Base-by-base conservation (phyloP, 2,329 filamentous ascomycete species). In the Rutstroemia sydowiana region DNA sequence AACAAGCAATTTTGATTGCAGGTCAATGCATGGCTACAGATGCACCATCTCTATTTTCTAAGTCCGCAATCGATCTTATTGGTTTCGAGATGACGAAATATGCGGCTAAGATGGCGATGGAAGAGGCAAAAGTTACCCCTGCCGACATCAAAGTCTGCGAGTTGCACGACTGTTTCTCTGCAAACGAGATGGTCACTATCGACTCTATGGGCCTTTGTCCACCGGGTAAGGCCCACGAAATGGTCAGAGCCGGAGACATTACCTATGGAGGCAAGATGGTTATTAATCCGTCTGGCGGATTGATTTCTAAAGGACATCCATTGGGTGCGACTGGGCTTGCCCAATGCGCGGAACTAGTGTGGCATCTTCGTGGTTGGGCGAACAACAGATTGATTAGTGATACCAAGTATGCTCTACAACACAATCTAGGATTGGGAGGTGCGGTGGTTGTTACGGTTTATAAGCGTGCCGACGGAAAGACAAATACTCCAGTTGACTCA, bases 221-320 rank as follows among this genome's bases (percentile, higher is more conserved):
- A 53, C 81, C 78, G 13, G 92, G 92, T 14, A 92, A 89, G 69
- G 93, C 92, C 0, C 91, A 96, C 68, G 89, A 96, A 70, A 82
- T 96, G 70, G 89, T 97, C 21, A 82, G 90, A 39, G 72, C 71
- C 9, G 91, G 91, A 26, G 90, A 91, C 63, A 95, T 97, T 66
- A 97, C 92, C 1, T 95, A 96, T 68, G 90, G 91, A 50, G 60
- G 63, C 16, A 82, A 76, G 59, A 75, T 88, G 67, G 79, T 97
- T 56, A 81, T 97, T 68, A 97, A 97, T 71, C 92, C 92, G 1
- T 95, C 88, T 0, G 93, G 92, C 40, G 93, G 93, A 1, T 79
- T 97, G 52, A 97, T 97, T 64, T 93, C 87, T 57, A 97, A 97
- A 75, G 93, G 92, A 37, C 92, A 97, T 69, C 92, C 93, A 0